Base-by-base conservation (phyloP, 805 yeast genomes). In the Wickerhamomyces strasburgensis region DNA sequence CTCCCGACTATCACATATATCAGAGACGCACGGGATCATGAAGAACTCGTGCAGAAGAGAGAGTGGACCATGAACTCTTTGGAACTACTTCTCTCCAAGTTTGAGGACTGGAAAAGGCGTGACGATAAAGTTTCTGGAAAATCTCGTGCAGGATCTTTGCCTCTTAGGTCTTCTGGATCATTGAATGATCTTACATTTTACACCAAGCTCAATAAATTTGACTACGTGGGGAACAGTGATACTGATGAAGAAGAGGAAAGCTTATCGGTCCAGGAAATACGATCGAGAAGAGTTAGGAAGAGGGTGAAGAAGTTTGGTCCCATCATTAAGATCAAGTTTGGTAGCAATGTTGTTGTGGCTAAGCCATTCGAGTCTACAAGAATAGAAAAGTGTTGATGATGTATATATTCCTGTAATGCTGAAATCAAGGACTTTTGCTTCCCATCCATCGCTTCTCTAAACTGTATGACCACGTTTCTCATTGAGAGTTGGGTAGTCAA, bases 31-130 rank as follows among this genome's bases (percentile, higher is more conserved):
- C 51, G 53, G 14, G 73, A 82, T 47, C 32, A 32, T 3, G 48
- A 58, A 5, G 90, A 84, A 49, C 48, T 80, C 42, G 52, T 57
- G 8, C 43, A 58, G 21, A 84, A 83, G 48, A 62, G 73, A 19
- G 57, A 60, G 17, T 56, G 77, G 42, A 80, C 89, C 0, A 50
- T 77, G 0, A 56, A 56, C 5, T 86, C 82, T 40, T 45, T 67
- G 18, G 42, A 48, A 7, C 2, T 23, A 6, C 32, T 52, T 2
- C 33, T 55, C 5, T 29, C 29, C 4, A 55, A 44, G 33, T 50
- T 42, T 34, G 52, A 46, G 1, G 47, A 42, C 10, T 51, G 48
- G 47, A 49, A 40, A 29, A 38, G 26, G 14, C 30, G 45, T 14
- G 57, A 53, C n/a, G 57, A 53, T 9, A 48, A 41, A 9, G 32